Evolutionary conservation across 2,329 filamentous ascomycete species (phyloP).

Genomic region (Clonostachys byssicola): DNA sequence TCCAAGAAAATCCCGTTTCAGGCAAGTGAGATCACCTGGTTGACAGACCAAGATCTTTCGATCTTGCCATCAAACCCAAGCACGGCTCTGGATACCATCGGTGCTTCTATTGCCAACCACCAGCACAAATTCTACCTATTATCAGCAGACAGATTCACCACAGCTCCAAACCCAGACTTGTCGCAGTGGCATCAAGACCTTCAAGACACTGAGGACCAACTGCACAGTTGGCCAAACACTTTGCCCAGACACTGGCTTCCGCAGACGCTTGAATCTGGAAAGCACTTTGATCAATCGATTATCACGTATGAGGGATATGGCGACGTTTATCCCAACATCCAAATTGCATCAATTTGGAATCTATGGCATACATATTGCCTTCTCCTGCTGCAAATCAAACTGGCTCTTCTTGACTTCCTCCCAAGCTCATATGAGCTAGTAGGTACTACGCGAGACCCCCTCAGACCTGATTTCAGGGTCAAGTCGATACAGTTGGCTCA

Average conservation of each 20-base stretch:
- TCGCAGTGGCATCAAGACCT: slow-evolving; percentile 4
- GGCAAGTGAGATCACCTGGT: not conserved
- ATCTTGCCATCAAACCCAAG: slow-evolving; percentile 7
- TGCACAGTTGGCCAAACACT: slow-evolving; percentile 6
- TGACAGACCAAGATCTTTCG: slow-evolving; percentile 3
- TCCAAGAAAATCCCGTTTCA: not conserved
- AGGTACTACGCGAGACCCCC: not conserved
- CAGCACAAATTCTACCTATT: not conserved
- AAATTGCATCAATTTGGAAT: slow-evolving; percentile 11
- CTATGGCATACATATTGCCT: slow-evolving; percentile 8
- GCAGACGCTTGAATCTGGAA: not conserved
- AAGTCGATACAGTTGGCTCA: not conserved
- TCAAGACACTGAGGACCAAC: slow-evolving; percentile 5
- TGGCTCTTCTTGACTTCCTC: slow-evolving; percentile 3
- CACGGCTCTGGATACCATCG: slow-evolving; percentile 8
- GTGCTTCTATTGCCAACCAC: slow-evolving; percentile 6
- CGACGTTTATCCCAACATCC: slow-evolving; percentile 9
- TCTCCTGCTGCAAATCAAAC: slow-evolving; percentile 6
- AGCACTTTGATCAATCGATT: not conserved
- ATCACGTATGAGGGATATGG: slow-evolving; percentile 5
- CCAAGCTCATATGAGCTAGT: not conserved
- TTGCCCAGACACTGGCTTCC: slow-evolving; percentile 6
- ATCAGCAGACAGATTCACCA: not conserved
- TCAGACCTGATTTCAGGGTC: too few relatives aligned
- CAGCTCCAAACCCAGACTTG: not conserved